A percentile compares a stretch with the other conserved stretches of the same genome.
These are phyloP conservation scores for Dothistroma pini DNA, from an alignment of 2,329 filamentous ascomycete species.

Conservation along the genomic window DNA sequence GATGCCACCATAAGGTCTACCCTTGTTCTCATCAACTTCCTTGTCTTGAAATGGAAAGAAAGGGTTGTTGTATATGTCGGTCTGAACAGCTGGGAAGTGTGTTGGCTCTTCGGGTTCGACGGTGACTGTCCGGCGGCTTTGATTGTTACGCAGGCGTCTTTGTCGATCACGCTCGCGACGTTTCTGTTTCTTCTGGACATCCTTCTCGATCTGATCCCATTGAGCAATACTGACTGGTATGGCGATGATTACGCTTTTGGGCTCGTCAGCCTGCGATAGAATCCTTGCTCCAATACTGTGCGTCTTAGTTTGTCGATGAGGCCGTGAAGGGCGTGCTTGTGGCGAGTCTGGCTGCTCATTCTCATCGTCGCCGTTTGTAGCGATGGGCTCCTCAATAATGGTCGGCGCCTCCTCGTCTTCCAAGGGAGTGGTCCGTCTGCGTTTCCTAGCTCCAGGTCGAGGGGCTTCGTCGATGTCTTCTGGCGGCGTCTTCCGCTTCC, in stretches of 20 bases:
- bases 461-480: slow-evolving; percentile 50
- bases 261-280: slow-evolving; percentile 31
- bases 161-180: slow-evolving; percentile 44
- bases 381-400: slow-evolving; percentile 16
- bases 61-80: slow-evolving; percentile 65
- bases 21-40: slow-evolving; percentile 82
- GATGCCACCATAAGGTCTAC: slow-evolving; percentile 94
- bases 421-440: slow-evolving; percentile 36
- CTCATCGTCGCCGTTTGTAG: slow-evolving; percentile 24
- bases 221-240: slow-evolving; percentile 35
- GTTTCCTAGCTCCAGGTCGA: slow-evolving; percentile 40
- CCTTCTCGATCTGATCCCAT: slow-evolving; percentile 35
- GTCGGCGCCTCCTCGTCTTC: slow-evolving; percentile 27
- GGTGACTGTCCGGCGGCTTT: slow-evolving; percentile 41
- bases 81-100: slow-evolving; percentile 58
- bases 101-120: slow-evolving; percentile 41
- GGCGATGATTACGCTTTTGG: slow-evolving; percentile 53
- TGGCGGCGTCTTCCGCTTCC: slow-evolving; percentile 75
- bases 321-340: slow-evolving; percentile 39
- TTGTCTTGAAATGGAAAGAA: slow-evolving; percentile 88
- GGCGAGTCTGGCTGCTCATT: slow-evolving; percentile 25
- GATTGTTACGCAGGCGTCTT: slow-evolving; percentile 36
- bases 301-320: slow-evolving; percentile 55
- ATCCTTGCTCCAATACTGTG: slow-evolving; percentile 37
- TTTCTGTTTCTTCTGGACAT: slow-evolving; percentile 53